Evolutionary conservation across 768 basidiomycete species (phyloP).

Genomic region (Phanerochaete sordida): DNA sequence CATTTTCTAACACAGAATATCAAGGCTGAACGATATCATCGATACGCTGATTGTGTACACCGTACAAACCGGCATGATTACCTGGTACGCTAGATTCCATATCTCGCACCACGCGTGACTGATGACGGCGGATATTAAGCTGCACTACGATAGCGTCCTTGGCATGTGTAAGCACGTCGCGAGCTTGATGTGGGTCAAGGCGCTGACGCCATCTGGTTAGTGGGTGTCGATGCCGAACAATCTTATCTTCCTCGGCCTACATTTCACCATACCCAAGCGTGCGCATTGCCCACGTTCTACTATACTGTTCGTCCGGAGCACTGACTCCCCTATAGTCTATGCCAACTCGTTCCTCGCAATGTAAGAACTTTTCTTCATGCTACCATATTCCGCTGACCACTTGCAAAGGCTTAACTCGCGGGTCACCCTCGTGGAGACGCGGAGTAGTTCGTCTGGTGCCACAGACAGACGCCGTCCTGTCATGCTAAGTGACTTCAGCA

Average conservation of each 20-base stretch:
- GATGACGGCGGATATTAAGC: conserved; percentile 1
- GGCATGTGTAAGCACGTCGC: conserved; percentile 15
- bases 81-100: conserved; percentile 13
- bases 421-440: no score
- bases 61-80: conserved; percentile 22
- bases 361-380: neutral
- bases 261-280: conserved; percentile 23
- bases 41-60: conserved; percentile 21
- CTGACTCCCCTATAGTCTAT: conserved; percentile 9
- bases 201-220: conserved; percentile 2
- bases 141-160: conserved; percentile 17
- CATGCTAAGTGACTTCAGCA: no score
- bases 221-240: conserved; percentile 20
- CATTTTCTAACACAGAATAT: neutral
- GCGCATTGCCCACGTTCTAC: neutral
- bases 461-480: no score
- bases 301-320: no score
- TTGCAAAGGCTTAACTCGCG: neutral
- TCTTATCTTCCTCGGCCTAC: conserved; percentile 20
- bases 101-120: neutral
- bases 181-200: neutral
- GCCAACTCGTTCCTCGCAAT: conserved; percentile 13
- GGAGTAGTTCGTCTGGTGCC: no score
- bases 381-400: neutral
- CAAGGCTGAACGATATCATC: conserved; percentile 22